These are phyloP conservation scores for Mariannaea elegans DNA, from an alignment of 2,329 filamentous ascomycete species.

Conservation along the genomic window DNA sequence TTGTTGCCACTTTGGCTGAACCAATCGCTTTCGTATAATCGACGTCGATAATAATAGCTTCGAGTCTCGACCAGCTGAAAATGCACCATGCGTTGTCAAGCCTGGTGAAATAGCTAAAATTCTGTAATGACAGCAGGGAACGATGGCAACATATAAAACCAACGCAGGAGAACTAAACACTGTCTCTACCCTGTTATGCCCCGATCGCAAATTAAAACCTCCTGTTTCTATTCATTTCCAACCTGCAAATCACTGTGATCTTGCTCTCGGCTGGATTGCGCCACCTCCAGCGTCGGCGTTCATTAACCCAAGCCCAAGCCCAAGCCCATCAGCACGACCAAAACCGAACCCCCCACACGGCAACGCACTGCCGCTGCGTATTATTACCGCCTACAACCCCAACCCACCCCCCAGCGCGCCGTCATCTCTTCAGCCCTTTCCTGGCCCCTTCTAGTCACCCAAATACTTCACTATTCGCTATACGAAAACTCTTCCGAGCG, in stretches of 20 bases:
- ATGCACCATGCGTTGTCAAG: conserved; percentile 1
- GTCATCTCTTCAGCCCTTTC: no score
- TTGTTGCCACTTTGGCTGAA: background rate
- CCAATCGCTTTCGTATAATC: background rate
- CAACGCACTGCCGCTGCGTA: background rate
- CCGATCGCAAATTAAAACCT: no score
- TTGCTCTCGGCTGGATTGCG: no score
- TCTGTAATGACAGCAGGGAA: no score
- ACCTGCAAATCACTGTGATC: background rate
- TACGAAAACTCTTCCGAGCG: background rate
- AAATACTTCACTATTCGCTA: background rate
- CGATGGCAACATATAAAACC: no score
- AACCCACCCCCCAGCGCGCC: no score
- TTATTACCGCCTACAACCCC: conserved; percentile 1
- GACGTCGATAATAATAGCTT: conserved; percentile 1
- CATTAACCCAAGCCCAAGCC: background rate
- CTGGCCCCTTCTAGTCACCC: background rate
- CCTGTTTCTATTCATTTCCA: background rate
- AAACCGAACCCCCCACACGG: background rate
- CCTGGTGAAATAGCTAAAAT: background rate
- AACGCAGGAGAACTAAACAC: no score
- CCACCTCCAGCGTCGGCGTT: conserved; percentile 5
- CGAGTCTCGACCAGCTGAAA: background rate
- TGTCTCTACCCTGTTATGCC: no score
- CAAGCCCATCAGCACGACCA: background rate